These are phyloP conservation scores for Grammothele lineata DNA, from an alignment of 768 basidiomycete genomes.

Conservation along the genomic window DNA sequence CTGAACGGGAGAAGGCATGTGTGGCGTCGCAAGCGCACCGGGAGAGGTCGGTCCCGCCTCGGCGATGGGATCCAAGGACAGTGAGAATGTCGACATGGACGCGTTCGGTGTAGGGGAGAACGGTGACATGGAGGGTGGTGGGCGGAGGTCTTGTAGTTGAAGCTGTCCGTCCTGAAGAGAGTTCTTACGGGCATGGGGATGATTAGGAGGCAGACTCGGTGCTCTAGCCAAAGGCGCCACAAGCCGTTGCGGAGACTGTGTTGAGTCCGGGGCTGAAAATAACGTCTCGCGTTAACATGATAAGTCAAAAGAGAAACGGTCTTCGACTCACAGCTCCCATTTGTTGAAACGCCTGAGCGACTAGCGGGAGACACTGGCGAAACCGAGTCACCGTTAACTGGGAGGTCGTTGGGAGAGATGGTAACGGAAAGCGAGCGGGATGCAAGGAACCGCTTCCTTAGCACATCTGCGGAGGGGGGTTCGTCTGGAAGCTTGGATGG, in stretches of 20 bases:
- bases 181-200: constrained; percentile 76
- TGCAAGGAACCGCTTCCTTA: constrained; percentile 29
- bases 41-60: constrained; percentile 24
- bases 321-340: constrained; percentile 1
- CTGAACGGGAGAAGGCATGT: constrained; percentile 21
- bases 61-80: constrained; percentile 32
- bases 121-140: constrained; percentile 16
- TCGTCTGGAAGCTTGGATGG: constrained; percentile 36
- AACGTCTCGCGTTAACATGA: too few species aligned
- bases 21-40: constrained; percentile 25
- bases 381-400: neutral
- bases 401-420: constrained; percentile 46
- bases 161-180: constrained; percentile 55
- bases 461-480: constrained; percentile 20
- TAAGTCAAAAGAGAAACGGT: too few species aligned
- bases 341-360: neutral
- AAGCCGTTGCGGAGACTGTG: constrained; percentile 14
- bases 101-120: constrained; percentile 23
- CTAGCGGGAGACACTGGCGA: constrained; percentile 4
- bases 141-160: constrained; percentile 25
- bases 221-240: constrained; percentile 41
- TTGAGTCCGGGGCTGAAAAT: constrained; percentile 3
- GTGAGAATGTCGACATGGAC: constrained; percentile 28
- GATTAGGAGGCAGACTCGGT: constrained; percentile 46
- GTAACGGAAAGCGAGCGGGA: constrained; percentile 67